Conservation (phyloP, 2,329 filamentous ascomycete genomes). For the Apiospora sp. region DNA sequence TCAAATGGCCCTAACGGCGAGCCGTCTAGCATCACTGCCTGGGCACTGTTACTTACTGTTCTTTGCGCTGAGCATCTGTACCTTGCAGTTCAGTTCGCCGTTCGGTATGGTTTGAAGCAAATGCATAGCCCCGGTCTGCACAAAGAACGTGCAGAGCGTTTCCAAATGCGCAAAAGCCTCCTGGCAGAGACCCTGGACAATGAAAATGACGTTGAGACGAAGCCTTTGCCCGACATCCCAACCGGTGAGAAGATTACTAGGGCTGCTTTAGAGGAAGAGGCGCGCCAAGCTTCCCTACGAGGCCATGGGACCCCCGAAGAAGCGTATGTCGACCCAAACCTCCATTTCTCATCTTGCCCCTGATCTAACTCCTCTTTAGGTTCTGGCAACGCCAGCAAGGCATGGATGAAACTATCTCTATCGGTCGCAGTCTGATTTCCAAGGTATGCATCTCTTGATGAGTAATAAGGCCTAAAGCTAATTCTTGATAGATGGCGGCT, state of each 20-base stretch:
- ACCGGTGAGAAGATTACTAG: constrained; percentile 70
- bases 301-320: constrained; percentile 62
- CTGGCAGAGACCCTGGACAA: constrained; percentile 76
- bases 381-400: constrained; percentile 71
- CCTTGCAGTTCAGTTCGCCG: constrained; percentile 76
- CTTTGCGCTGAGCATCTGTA: constrained; percentile 91
- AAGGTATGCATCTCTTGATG: constrained; percentile 42
- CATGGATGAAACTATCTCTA: constrained; percentile 63
- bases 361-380: constrained; percentile 42
- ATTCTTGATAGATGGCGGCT: constrained; percentile 6
- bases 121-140: constrained; percentile 87
- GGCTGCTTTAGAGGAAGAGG: constrained; percentile 70
- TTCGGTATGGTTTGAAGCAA: constrained; percentile 77
- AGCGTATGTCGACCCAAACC: constrained; percentile 46
- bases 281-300: constrained; percentile 56
- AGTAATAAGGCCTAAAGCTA: neutral
- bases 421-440: constrained; percentile 64
- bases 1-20: constrained; percentile 70
- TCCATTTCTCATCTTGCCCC: neutral
- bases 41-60: constrained; percentile 82
- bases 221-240: constrained; percentile 55
- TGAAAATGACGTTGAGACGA: constrained; percentile 62
- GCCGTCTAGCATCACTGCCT: constrained; percentile 75
- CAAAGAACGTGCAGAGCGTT: constrained; percentile 84
- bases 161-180: constrained; percentile 78